A percentile compares a stretch with the other conserved stretches of the same genome.
Evolutionary conservation across 768 basidiomycete species (phyloP).

Genomic region (Solioccasus polychromus): DNA sequence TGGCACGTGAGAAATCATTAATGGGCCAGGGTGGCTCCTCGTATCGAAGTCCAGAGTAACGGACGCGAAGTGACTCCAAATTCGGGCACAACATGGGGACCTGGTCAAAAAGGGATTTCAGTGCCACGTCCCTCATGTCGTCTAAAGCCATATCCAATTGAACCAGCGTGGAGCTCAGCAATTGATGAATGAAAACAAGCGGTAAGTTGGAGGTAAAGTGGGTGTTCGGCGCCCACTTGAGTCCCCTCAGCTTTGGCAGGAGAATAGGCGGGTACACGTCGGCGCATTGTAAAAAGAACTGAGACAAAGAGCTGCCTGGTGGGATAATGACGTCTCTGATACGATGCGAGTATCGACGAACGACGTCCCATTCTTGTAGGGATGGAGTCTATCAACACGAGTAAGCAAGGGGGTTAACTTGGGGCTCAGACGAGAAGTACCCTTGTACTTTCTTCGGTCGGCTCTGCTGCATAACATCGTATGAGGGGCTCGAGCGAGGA

Average conservation of each 20-base stretch:
- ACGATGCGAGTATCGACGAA: slow-evolving; percentile 7
- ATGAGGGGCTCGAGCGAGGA: slow-evolving; percentile 12
- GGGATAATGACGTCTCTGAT: slow-evolving; percentile 4
- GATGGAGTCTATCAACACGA: slow-evolving; percentile 13
- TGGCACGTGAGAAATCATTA: slow-evolving; percentile 3
- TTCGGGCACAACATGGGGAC: slow-evolving; percentile 4
- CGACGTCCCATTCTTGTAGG: slow-evolving; percentile 2
- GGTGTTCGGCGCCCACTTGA: background rate
- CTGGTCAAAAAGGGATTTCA: slow-evolving; percentile 9
- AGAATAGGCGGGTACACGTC: slow-evolving; percentile 2
- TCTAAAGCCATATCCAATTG: background rate
- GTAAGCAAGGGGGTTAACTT: too few species aligned
- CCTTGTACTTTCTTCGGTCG: too few species aligned
- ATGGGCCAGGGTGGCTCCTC: background rate
- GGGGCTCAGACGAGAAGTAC: too few species aligned
- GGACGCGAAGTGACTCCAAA: slow-evolving; percentile 3
- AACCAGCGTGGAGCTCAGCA: slow-evolving; percentile 13
- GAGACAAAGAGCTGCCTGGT: background rate
- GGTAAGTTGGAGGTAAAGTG: background rate
- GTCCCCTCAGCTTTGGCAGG: slow-evolving; percentile 8
- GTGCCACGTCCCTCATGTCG: slow-evolving; percentile 2
- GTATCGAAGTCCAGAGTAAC: background rate
- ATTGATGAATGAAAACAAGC: slow-evolving; percentile 4
- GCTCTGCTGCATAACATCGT: slow-evolving; percentile 12
- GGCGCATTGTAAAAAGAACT: slow-evolving; percentile 8